Evolutionary conservation across 768 basidiomycete species (phyloP).

Genomic region (Calvatia gigantea): DNA sequence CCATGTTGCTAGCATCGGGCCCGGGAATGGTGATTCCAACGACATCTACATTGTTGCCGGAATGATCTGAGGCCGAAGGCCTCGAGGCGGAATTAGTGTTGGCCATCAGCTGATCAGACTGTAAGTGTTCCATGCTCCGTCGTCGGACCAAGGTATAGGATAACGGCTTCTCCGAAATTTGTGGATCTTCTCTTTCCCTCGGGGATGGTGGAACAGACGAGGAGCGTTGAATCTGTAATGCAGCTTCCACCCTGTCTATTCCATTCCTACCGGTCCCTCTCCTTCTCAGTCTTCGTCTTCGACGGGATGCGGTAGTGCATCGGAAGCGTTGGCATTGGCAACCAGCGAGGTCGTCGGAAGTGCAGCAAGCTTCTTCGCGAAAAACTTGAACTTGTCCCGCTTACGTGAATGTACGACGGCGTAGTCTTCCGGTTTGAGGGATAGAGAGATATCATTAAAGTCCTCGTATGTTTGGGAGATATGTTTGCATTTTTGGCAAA

Average conservation of each 20-base stretch:
- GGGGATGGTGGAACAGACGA: constrained; percentile 16
- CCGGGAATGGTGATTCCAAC: neutral
- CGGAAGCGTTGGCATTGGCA: neutral
- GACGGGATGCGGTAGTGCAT: neutral
- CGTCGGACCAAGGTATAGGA: constrained; percentile 4
- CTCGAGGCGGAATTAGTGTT: neutral
- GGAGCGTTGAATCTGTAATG: constrained; percentile 11
- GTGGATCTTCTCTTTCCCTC: constrained; percentile 14
- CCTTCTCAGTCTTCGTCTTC: neutral
- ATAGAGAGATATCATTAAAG: constrained; percentile 90
- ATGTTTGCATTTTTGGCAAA: constrained; percentile 93
- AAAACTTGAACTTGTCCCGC: constrained; percentile 70
- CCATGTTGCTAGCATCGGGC: neutral
- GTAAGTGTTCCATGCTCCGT: constrained; percentile 15
- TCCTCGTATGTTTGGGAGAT: constrained; percentile 92
- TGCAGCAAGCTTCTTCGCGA: constrained; percentile 61
- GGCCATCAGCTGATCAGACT: neutral
- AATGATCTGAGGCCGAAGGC: neutral
- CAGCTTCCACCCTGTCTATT: neutral
- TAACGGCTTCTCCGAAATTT: constrained; percentile 10
- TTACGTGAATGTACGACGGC: constrained; percentile 52
- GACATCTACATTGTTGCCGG: neutral
- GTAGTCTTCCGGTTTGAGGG: constrained; percentile 82
- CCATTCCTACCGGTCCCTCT: neutral
- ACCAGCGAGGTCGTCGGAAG: constrained; percentile 23